phyloP scores from a whole-genome alignment of 2,329 filamentous ascomycete genomes.

The Trichophyton rubrum region DNA sequence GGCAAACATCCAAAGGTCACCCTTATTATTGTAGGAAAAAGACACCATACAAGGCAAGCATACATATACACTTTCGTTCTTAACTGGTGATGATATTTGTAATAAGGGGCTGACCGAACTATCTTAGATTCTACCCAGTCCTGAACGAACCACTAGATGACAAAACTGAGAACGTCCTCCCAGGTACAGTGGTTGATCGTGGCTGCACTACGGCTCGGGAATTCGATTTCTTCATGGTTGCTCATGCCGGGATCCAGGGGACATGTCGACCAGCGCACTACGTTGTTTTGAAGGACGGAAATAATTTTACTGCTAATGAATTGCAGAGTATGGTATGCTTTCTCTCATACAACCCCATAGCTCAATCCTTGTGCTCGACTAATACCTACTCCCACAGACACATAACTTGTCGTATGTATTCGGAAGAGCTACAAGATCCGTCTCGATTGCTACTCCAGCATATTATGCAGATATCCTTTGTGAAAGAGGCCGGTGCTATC shows the following conservation, averaged over 20 bases:
- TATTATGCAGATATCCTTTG: conserved; percentile 85
- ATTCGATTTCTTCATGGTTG: conserved; percentile 79
- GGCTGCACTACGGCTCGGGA: conserved; percentile 59
- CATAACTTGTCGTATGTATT: conserved; percentile 63
- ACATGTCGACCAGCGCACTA: conserved; percentile 80
- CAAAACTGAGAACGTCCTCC: conserved; percentile 51
- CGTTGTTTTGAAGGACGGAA: conserved; percentile 56
- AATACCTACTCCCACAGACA: conserved; percentile 39
- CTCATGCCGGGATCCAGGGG: conserved; percentile 67
- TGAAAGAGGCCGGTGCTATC: conserved; percentile 60
- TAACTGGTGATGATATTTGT: neutral
- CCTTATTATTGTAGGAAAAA: conserved; percentile 71
- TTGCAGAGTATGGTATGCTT: conserved; percentile 13
- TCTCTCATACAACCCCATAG: conserved; percentile 6
- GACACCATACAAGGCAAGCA: conserved; percentile 59
- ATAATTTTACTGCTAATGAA: conserved; percentile 40
- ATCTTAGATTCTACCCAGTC: conserved; percentile 55
- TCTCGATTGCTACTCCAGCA: conserved; percentile 73
- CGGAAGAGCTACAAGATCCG: conserved; percentile 70
- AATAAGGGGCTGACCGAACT: neutral
- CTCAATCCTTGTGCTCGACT: conserved; percentile 52
- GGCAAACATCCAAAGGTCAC: conserved; percentile 48
- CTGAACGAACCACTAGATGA: conserved; percentile 36
- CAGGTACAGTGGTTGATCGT: conserved; percentile 69
- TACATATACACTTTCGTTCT: neutral